Base-by-base conservation (phyloP, 805 yeast genomes). In the Candida alai region DNA sequence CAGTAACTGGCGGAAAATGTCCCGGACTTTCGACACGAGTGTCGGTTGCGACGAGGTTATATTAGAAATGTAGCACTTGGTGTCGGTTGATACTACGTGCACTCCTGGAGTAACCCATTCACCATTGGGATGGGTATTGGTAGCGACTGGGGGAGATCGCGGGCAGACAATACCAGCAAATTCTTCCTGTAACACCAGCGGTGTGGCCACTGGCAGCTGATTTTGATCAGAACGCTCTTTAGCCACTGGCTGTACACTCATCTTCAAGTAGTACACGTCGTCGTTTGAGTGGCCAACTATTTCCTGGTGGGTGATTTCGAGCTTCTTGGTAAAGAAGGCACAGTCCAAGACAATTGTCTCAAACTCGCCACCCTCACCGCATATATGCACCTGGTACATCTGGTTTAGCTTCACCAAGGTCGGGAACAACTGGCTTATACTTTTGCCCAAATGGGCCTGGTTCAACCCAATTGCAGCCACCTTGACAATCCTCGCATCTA, bases 351-450 rank as follows among this genome's bases (percentile, higher is more conserved):
- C 97, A 45, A 90, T 63, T 0, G 96, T 82, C 56, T 93, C 99
- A 57, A 87, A 93, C 57, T 93, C 99, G 1, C 99, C 99, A 21
- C 99, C 99, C 65, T 93, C 99, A 10, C 99, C 99, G 62, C 98
- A 93, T 0, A 93, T 78, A 55, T 90, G 96, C 10, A 89, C 84
- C 2, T 89, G 95, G 58, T 76, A 89, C 56, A 65, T 60, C 7
- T 53, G 40, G 53, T 88, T 82, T 40, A 89, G 61, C 24, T 64
- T 63, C 9, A 65, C 43, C 52, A 93, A 56, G 0, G 63, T 70
- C 1, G 86, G 83, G 36, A 71, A 73, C 43, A 82, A 63, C 41
- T 84, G 73, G 4, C 68, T 73, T 27, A 93, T 62, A 2, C 80
- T 62, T 53, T 74, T 72, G 2, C 94, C 95, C 41, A 93, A 62